Base-by-base conservation (phyloP, 192 early-diverging fungal species). In the Coemansia sp. region DNA sequence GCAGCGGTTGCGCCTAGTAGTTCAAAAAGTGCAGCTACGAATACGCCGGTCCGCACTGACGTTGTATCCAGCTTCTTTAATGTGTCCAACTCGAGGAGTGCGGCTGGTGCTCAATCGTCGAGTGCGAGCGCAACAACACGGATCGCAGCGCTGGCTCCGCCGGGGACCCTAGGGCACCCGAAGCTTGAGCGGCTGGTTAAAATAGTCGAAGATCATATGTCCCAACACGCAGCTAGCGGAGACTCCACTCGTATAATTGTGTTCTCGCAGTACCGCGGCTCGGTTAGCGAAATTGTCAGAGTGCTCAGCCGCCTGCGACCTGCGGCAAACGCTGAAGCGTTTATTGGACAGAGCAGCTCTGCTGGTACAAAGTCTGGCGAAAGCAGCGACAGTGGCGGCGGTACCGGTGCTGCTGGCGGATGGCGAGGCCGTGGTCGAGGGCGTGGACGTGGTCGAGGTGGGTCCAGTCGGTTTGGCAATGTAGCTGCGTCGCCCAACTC, bases 261-360 rank as follows among this genome's bases (percentile, higher is more conserved):
- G 1, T 97, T 97, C 82, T 90, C 91, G 2, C 85, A 87, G 65
- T 91, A 83, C 57, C 85, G 95, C 17, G 90, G 89, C 40, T 90
- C 91, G 1, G 95, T 97, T 3, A 87, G 88, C 26, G 93, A 95
- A 79, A 96, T 97, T 71, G 77, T 73, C 22, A 64, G 75, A 3
- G 82, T 87, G 0, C 62, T 97, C 36, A 51, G 72, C 26, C 36
- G 70, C 11, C 88, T 93, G 59, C 63, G 82, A 6, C 93, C 95
- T 0, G 51, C 90, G 61, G 78, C 94, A 7, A 74, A 82, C 17
- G 83, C 86, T 11, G 85, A 86, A 62, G 76, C 76, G 5, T 97
- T 97, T 83, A 87, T 97, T 28, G 95, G 95, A 0, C 95, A 97
- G 62, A 75, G 73, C 48, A 65, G 56, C 40, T 28, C 58, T 7